Conservation (phyloP, 371 early-diverging fungal genomes). For the Amoeboaphelidium occidentale region DNA sequence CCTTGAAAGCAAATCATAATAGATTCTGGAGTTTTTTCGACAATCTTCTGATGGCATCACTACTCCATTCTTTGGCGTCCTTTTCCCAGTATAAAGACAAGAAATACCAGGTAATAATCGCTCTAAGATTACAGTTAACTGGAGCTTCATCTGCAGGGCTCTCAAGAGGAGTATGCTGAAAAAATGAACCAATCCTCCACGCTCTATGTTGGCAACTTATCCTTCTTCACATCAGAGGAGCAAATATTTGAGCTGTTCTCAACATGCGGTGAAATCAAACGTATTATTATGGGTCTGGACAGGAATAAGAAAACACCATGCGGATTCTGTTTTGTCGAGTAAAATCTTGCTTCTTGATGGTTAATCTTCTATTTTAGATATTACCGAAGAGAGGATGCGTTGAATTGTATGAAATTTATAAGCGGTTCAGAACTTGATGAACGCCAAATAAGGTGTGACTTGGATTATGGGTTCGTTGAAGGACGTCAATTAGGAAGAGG, state of each 20-base stretch:
- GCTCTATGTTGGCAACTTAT: constrained; percentile 84
- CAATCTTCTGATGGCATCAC: not conserved
- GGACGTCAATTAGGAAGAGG: constrained; percentile 95
- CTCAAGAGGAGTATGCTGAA: not conserved
- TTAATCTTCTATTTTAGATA: constrained; percentile 27
- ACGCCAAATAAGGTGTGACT: constrained; percentile 74
- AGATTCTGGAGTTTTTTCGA: too few species aligned
- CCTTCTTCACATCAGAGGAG: constrained; percentile 52
- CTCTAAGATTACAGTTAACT: too few species aligned
- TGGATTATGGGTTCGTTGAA: constrained; percentile 88
- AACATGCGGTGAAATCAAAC: constrained; percentile 54
- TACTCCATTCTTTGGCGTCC: not conserved
- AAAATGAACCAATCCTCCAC: constrained; percentile 24
- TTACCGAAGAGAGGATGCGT: constrained; percentile 55
- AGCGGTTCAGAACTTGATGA: constrained; percentile 89
- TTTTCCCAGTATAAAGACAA: not conserved
- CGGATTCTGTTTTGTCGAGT: constrained; percentile 43
- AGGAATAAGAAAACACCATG: constrained; percentile 81
- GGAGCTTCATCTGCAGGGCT: too few species aligned
- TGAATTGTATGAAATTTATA: constrained; percentile 76
- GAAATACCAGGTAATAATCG: too few species aligned
- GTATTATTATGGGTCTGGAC: constrained; percentile 96
- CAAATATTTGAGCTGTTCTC: constrained; percentile 47
- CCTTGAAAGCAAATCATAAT: too few species aligned
- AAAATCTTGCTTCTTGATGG: not conserved